Evolutionary conservation across 73 alveolate species (phyloP).

Genomic region (Tetrahymena borealis): DNA sequence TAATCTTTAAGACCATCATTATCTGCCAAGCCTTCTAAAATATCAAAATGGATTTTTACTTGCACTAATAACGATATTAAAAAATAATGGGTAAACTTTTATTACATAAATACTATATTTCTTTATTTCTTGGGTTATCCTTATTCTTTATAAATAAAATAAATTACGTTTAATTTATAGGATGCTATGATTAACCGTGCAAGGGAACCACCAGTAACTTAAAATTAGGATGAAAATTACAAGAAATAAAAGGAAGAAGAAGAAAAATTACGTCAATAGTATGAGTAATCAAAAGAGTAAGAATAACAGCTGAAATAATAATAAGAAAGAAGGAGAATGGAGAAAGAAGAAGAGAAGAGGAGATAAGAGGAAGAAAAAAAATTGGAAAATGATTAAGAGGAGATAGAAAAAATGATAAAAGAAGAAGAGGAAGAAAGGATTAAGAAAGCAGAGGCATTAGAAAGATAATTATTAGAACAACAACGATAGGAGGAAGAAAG

Average conservation of each 20-base stretch:
- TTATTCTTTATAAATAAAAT: no score
- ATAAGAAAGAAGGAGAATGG: not conserved
- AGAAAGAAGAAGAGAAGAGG: not conserved
- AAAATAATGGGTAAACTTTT: not conserved
- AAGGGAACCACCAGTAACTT: not conserved
- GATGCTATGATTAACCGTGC: not conserved
- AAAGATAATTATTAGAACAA: not conserved
- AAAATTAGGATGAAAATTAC: not conserved
- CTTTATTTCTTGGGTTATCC: no score
- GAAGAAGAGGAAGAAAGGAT: not conserved
- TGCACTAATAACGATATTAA: not conserved
- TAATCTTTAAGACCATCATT: not conserved
- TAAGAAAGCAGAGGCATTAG: no score
- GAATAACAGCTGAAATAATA: not conserved
- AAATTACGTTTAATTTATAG: no score
- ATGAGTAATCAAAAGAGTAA: not conserved
- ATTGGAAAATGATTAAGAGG: not conserved
- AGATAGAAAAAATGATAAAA: not conserved
- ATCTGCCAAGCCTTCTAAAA: not conserved
- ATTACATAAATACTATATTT: no score
- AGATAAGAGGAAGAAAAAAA: not conserved
- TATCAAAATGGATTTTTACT: not conserved
- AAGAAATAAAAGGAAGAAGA: not conserved
- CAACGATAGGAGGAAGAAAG: not conserved
- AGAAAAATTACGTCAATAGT: not conserved